Evolutionary conservation across 495 filamentous ascomycete species (phyloP), one percentile per base, ranked within the genome.

Genomic region (Xylaria curta): DNA sequence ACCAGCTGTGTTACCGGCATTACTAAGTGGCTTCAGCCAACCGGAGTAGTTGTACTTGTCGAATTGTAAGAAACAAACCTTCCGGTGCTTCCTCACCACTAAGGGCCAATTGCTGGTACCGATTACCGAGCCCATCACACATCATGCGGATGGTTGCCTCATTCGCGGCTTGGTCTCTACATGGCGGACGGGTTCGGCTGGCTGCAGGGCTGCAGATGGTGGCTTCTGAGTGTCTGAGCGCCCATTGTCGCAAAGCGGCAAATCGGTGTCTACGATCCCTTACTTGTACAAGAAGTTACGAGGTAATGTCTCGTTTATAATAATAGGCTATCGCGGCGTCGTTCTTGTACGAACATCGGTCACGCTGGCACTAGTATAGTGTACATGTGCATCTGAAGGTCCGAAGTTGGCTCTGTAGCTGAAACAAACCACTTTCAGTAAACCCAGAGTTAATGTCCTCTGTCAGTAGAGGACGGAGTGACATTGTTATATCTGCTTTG

Each of bases 141-240:
- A 56, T 56, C n/a, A 56, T 40, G 21, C 64, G 36, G 64, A 36
- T 44, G 31, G 33, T 56, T 36, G 9, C 24, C 51, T 69, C 53
- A 31, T 44, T 61, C 54, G 40, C 17, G 66, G 26, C 33, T 56
- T 49, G 46, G 17, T 49, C 44, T 31, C 17, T 40, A 56, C 8
- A 26, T 59, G 15, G 49, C 54, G 68, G 49, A 56, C 54, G 68
- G 38, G 46, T 26, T 46, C 36, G 68, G 40, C 47, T 63, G 24
- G 44, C 60, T 64, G 60, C 68, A 70, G 59, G 60, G 68, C 68
- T 70, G 68, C 56, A 63, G 58, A 70, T 63, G 33, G 40, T 69
- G 68, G 44, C 58, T 53, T 44, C 26, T 38, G 46, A 69, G 8
- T 62, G 31, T 31, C 28, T 31, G n/a, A n/a, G n/a, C n/a, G n/a